A percentile compares a stretch with the other conserved stretches of the same genome.
phyloP scores from a whole-genome alignment of 768 basidiomycete genomes.

The Lyophyllum shimeji region DNA sequence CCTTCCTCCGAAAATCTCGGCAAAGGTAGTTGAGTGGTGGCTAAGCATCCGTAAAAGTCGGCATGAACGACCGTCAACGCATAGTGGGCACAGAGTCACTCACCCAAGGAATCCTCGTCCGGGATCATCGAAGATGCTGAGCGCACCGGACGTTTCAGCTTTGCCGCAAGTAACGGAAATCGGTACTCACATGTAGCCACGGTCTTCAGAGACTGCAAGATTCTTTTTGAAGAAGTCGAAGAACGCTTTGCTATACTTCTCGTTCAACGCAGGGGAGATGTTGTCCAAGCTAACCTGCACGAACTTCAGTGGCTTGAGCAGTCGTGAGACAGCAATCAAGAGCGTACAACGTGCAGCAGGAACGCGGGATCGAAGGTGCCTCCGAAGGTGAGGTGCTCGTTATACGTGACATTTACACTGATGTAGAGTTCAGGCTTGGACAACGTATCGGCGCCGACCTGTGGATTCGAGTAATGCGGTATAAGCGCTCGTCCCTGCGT shows the following conservation, averaged over 20 bases:
- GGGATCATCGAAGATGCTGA: conserved; percentile 50
- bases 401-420: conserved; percentile 44
- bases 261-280: conserved; percentile 45
- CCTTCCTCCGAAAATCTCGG: no score
- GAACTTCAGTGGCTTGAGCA: neutral
- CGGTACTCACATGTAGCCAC: conserved; percentile 57
- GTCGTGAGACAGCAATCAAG: neutral
- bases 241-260: conserved; percentile 53
- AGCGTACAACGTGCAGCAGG: conserved; percentile 54
- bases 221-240: conserved; percentile 55
- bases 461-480: neutral
- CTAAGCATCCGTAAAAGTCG: conserved; percentile 21
- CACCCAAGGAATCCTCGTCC: conserved; percentile 50
- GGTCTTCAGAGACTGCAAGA: conserved; percentile 46
- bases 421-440: conserved; percentile 57
- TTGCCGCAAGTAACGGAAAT: no score
- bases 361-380: conserved; percentile 70
- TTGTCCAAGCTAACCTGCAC: conserved; percentile 58
- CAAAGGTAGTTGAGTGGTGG: conserved; percentile 44
- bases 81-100: conserved; percentile 5
- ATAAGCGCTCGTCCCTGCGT: neutral
- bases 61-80: neutral
- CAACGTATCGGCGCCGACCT: conserved; percentile 56
- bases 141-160: no score
- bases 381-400: conserved; percentile 57